A percentile compares a stretch with the other conserved stretches of the same genome.
These are phyloP conservation scores for Camelina hispida DNA, from an alignment of 345 rosid genomes.

Conservation along the genomic window DNA sequence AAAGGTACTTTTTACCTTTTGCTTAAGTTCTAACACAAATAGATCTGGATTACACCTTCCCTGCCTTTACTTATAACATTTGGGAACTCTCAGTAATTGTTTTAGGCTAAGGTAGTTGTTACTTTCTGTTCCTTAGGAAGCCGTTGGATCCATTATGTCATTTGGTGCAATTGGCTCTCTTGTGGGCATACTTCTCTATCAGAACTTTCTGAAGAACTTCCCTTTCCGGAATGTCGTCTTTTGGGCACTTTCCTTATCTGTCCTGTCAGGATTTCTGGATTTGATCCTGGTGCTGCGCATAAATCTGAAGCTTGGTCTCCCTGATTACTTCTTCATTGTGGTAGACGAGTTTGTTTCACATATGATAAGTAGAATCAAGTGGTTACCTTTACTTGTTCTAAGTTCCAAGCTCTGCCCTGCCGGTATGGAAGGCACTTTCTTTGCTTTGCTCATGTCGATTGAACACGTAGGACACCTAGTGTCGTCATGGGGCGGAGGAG, in stretches of 20 bases:
- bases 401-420: conserved; percentile 79
- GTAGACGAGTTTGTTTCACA: conserved; percentile 59
- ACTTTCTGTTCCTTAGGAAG: conserved; percentile 52
- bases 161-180: conserved; percentile 73
- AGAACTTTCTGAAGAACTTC: conserved; percentile 60
- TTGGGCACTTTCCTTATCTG: conserved; percentile 66
- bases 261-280: conserved; percentile 72
- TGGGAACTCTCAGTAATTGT: neutral
- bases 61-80: neutral
- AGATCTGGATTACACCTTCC: neutral
- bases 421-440: conserved; percentile 82
- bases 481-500: conserved; percentile 71
- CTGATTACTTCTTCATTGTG: conserved; percentile 70
- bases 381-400: conserved; percentile 78
- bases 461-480: conserved; percentile 63
- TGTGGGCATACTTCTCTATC: conserved; percentile 65
- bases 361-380: conserved; percentile 65
- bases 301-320: conserved; percentile 65
- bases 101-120: neutral
- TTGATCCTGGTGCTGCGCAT: conserved; percentile 64
- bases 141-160: conserved; percentile 68
- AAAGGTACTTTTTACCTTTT: conserved; percentile 38
- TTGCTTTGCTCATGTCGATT: conserved; percentile 77
- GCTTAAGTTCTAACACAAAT: neutral
- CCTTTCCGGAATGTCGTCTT: conserved; percentile 60